Evolutionary conservation across 495 filamentous ascomycete genomes (phyloP).

Genomic region (Podospora australis): DNA sequence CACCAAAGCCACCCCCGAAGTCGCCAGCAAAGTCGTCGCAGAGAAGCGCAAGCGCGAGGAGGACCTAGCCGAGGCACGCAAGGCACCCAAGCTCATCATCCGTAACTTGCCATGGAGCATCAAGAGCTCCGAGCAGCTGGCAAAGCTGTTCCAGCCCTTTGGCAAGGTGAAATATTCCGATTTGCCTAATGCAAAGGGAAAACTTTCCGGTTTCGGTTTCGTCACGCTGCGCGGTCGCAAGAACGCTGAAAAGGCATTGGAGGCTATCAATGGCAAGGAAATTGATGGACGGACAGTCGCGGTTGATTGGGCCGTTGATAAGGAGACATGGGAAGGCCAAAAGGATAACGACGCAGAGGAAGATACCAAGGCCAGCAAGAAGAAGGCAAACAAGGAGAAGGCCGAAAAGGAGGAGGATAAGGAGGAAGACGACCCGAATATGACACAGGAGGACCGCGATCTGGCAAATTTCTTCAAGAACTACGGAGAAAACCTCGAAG

Average conservation of each 20-base stretch:
- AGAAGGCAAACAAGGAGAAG: constrained; percentile 68
- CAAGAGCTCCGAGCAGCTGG: constrained; percentile 73
- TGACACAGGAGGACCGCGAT: constrained; percentile 35
- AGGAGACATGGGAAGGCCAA: constrained; percentile 68
- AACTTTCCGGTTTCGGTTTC: constrained; percentile 84
- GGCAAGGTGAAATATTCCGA: constrained; percentile 82
- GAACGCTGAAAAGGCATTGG: constrained; percentile 86
- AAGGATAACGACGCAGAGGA: constrained; percentile 35
- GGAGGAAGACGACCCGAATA: constrained; percentile 36
- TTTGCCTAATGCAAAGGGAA: constrained; percentile 68
- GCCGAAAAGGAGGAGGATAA: constrained; percentile 25
- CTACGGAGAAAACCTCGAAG: constrained; percentile 31
- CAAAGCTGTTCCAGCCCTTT: constrained; percentile 70
- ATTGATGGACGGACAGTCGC: constrained; percentile 81
- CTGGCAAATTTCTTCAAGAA: constrained; percentile 27
- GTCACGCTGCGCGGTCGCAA: constrained; percentile 79
- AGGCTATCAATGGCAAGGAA: constrained; percentile 77
- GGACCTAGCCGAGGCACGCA: constrained; percentile 46
- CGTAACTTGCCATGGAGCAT: constrained; percentile 96
- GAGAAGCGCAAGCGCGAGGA: constrained; percentile 54
- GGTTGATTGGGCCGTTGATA: constrained; percentile 96
- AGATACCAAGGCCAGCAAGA: constrained; percentile 45
- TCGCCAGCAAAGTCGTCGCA: constrained; percentile 24
- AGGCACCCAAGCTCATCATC: constrained; percentile 81
- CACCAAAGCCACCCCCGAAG: constrained; percentile 31